A percentile compares a stretch with the other conserved stretches of the same genome.
Evolutionary conservation across 768 basidiomycete genomes (phyloP).

Genomic region (Porphyrellus cyaneotinctus): DNA sequence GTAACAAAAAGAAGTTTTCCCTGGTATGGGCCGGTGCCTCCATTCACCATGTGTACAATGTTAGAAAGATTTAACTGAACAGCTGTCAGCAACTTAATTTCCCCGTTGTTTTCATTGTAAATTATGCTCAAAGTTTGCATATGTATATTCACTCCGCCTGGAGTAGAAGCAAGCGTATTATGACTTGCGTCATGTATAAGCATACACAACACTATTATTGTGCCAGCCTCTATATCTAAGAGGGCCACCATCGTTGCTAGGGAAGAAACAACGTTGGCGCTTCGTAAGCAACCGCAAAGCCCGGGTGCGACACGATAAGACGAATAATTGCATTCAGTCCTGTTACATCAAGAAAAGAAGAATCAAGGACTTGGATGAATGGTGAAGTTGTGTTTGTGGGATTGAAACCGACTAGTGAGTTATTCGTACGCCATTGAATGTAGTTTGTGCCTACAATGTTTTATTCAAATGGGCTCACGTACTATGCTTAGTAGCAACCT

Average conservation of each 20-base stretch:
- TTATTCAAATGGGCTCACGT: conserved; percentile 48
- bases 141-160: conserved; percentile 44
- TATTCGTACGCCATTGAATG: conserved; percentile 32
- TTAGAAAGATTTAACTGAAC: conserved; percentile 54
- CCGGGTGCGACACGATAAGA: conserved; percentile 57
- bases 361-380: conserved; percentile 56
- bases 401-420: conserved; percentile 49
- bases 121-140: conserved; percentile 36
- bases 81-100: not conserved
- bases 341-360: conserved; percentile 53
- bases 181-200: conserved; percentile 60
- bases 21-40: conserved; percentile 60
- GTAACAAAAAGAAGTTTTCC: conserved; percentile 57
- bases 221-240: conserved; percentile 61
- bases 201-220: conserved; percentile 58
- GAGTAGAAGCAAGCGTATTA: conserved; percentile 35
- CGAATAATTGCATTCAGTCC: conserved; percentile 56
- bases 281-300: conserved; percentile 75
- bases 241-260: conserved; percentile 64
- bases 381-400: conserved; percentile 56
- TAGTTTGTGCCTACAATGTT: conserved; percentile 49
- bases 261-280: conserved; percentile 70
- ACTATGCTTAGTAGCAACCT: conserved; percentile 29
- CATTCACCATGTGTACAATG: conserved; percentile 66
- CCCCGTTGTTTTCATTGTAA: not conserved